A percentile compares a stretch with the other conserved stretches of the same genome.
phyloP scores from a whole-genome alignment of 768 basidiomycete species.

The Mycena floridula region DNA sequence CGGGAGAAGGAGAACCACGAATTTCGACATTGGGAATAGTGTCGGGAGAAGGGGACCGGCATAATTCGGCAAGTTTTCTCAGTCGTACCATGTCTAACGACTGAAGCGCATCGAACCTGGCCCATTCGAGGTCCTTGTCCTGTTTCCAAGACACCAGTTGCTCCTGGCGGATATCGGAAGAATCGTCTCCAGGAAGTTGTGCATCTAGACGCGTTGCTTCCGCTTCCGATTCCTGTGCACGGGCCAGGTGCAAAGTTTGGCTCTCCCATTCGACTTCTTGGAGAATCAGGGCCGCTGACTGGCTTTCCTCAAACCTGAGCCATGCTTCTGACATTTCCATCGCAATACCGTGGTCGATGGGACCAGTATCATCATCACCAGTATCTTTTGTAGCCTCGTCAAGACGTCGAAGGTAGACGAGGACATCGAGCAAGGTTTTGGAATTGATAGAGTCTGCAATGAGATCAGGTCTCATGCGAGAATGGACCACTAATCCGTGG shows the following conservation, averaged over 20 bases:
- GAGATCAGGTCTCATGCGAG: conserved; percentile 71
- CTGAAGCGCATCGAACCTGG: background rate
- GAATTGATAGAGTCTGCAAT: conserved; percentile 63
- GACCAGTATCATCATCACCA: conserved; percentile 3
- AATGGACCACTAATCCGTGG: conserved; percentile 58
- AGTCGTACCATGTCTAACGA: background rate
- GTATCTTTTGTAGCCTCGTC: conserved; percentile 7
- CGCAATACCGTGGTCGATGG: conserved; percentile 18
- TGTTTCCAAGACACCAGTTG: background rate
- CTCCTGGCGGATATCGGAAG: background rate
- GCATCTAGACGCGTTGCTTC: background rate
- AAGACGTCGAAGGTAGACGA: conserved; percentile 55
- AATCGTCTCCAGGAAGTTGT: background rate
- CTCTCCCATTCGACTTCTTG: conserved; percentile 9
- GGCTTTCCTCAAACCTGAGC: conserved; percentile 24
- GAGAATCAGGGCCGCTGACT: conserved; percentile 19
- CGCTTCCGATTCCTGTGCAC: conserved; percentile 2
- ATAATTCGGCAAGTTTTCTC: background rate
- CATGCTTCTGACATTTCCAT: conserved; percentile 30
- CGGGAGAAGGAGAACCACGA: background rate
- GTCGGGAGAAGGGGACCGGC: background rate
- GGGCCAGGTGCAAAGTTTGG: background rate
- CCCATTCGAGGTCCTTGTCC: background rate
- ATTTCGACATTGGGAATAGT: background rate
- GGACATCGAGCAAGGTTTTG: conserved; percentile 63